A percentile compares a stretch with the other conserved stretches of the same genome.
Evolutionary conservation across 257 asterid species (phyloP).

Genomic region (Ophiorrhiza pumila): DNA sequence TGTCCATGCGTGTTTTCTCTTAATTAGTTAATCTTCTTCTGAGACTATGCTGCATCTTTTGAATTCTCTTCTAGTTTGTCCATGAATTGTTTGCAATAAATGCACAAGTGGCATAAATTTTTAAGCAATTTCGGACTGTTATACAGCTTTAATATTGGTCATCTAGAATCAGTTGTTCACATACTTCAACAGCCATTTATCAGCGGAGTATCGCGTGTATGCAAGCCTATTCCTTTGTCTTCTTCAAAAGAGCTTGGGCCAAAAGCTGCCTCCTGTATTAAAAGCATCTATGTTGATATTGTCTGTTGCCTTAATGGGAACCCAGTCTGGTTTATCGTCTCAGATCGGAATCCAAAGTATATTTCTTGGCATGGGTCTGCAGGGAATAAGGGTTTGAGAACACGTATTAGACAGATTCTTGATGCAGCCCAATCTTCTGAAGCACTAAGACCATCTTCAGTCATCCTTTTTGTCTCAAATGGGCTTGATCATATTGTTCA

Average conservation of each 20-base stretch:
- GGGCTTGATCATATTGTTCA: conserved; percentile 45
- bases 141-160: conserved; percentile 77
- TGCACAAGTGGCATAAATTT: too few relatives aligned
- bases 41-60: too few relatives aligned
- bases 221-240: conserved; percentile 50
- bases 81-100: neutral
- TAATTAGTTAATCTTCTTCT: neutral
- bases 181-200: conserved; percentile 65
- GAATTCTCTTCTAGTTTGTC: neutral
- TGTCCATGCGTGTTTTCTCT: too few relatives aligned
- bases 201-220: conserved; percentile 74
- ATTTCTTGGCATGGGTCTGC: conserved; percentile 46
- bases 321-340: conserved; percentile 89
- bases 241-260: conserved; percentile 18
- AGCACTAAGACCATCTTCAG: conserved; percentile 52
- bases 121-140: conserved; percentile 6
- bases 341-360: conserved; percentile 72
- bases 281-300: conserved; percentile 59
- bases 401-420: conserved; percentile 40
- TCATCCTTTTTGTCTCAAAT: conserved; percentile 67
- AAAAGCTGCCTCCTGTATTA: neutral
- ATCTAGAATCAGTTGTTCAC: conserved; percentile 72
- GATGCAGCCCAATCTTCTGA: conserved; percentile 64
- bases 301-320: conserved; percentile 63
- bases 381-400: conserved; percentile 48